A percentile compares a stretch with the other conserved stretches of the same genome.
These are phyloP conservation scores for Mycena olivaceomarginata DNA, from an alignment of 768 basidiomycete species.

Conservation along the genomic window DNA sequence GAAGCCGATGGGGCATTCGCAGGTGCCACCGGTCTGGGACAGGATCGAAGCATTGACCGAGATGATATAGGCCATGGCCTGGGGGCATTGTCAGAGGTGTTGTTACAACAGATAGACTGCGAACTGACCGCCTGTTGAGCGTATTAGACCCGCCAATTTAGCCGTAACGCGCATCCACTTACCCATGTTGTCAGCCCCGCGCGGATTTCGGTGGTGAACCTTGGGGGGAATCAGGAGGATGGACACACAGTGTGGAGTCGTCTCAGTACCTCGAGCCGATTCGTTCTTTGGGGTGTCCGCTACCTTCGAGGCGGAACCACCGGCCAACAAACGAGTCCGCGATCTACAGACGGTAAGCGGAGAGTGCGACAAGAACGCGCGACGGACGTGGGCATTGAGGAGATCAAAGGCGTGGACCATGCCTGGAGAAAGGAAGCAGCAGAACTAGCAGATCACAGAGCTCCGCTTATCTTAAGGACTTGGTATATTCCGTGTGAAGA, in stretches of 20 bases:
- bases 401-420: constrained; percentile 59
- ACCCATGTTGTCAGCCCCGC: constrained; percentile 91
- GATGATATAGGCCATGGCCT: constrained; percentile 87
- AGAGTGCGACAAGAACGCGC: background rate
- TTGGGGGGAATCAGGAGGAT: constrained; percentile 5
- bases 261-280: constrained; percentile 74
- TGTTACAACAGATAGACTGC: background rate
- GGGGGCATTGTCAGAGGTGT: constrained; percentile 69
- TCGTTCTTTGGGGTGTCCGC: constrained; percentile 78
- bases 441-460: background rate
- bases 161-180: constrained; percentile 46
- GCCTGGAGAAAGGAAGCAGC: background rate
- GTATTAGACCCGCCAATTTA: background rate
- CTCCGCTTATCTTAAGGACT: background rate
- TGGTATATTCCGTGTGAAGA: background rate
- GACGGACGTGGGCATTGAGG: constrained; percentile 60
- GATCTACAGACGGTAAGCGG: constrained; percentile 55
- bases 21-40: constrained; percentile 86
- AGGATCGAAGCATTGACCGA: constrained; percentile 92
- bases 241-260: constrained; percentile 55
- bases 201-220: constrained; percentile 81
- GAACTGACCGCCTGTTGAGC: constrained; percentile 18
- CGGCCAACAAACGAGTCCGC: constrained; percentile 65
- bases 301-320: constrained; percentile 86
- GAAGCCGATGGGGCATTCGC: constrained; percentile 80